Evolutionary conservation across 208 protist genomes (phyloP).

Genomic region (Lotmaria passim): DNA sequence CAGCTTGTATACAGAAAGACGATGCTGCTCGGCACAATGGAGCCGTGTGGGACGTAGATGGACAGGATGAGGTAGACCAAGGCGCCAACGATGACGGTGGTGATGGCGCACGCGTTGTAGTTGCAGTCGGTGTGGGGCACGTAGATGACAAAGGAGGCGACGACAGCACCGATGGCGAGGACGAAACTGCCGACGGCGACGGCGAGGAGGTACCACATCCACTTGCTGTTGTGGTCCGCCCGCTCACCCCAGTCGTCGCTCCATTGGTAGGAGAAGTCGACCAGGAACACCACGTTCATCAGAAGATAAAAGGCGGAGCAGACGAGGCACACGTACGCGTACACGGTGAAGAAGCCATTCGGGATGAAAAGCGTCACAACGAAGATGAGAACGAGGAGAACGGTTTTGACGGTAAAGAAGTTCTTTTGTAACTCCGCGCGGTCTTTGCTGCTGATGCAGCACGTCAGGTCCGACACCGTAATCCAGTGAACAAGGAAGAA

Average conservation of each 20-base stretch:
- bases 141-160: constrained; percentile 78
- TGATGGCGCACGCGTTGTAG: constrained; percentile 86
- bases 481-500: constrained; percentile 90
- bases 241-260: constrained; percentile 92
- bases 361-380: constrained; percentile 83
- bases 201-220: constrained; percentile 86
- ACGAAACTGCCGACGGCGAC: constrained; percentile 57
- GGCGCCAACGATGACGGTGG: constrained; percentile 73
- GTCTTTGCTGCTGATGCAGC: constrained; percentile 77
- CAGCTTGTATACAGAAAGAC: constrained; percentile 90
- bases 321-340: constrained; percentile 88
- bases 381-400: constrained; percentile 70
- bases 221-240: constrained; percentile 79
- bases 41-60: constrained; percentile 86
- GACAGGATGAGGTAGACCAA: constrained; percentile 84
- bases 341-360: constrained; percentile 83
- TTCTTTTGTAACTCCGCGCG: constrained; percentile 75
- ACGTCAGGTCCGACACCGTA: constrained; percentile 86
- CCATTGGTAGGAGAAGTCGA: constrained; percentile 95
- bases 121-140: constrained; percentile 84
- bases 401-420: constrained; percentile 83
- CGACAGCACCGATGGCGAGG: constrained; percentile 47
- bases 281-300: constrained; percentile 92
- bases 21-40: constrained; percentile 91
- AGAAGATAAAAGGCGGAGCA: constrained; percentile 82